Conservation (phyloP, 148 eudicot genomes). For the Dysphania ambrosioides region DNA sequence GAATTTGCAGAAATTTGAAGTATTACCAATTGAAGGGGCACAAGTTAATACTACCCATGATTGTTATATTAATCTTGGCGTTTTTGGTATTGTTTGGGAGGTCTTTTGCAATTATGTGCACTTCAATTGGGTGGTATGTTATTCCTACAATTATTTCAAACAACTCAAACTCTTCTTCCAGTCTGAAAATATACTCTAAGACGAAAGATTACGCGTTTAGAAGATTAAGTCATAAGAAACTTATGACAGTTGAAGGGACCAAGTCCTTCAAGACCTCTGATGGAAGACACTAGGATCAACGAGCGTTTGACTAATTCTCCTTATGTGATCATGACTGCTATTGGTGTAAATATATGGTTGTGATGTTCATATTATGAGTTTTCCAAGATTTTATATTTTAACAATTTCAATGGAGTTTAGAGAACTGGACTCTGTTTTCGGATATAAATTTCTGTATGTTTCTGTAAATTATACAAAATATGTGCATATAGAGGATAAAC, state of each 20-base stretch:
- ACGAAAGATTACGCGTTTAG: slow-evolving; percentile 24
- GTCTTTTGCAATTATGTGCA: slow-evolving; percentile 38
- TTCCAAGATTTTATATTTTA: not conserved
- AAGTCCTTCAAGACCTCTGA: slow-evolving; percentile 21
- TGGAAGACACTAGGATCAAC: not conserved
- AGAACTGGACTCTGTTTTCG: not conserved
- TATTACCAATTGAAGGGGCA: slow-evolving; percentile 7
- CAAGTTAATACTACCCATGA: slow-evolving; percentile 14
- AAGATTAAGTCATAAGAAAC: slow-evolving; percentile 19
- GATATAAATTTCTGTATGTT: slow-evolving; percentile 1
- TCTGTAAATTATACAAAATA: slow-evolving; percentile 7
- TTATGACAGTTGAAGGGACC: slow-evolving; percentile 12
- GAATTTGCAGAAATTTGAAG: not conserved
- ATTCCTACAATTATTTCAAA: slow-evolving; percentile 28
- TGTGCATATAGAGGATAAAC: not conserved
- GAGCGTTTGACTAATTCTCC: not conserved
- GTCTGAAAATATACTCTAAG: slow-evolving; percentile 16
- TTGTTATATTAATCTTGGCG: slow-evolving; percentile 24
- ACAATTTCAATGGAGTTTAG: not conserved
- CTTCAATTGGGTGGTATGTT: slow-evolving; percentile 43
- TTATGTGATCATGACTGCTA: not conserved
- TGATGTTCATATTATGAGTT: not conserved
- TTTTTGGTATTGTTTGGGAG: slow-evolving; percentile 31
- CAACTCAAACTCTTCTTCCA: not conserved
- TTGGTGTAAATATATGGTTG: not conserved